These are phyloP conservation scores for Casuarina cunninghamiana DNA, from an alignment of 306 rosid species.

Conservation along the genomic window DNA sequence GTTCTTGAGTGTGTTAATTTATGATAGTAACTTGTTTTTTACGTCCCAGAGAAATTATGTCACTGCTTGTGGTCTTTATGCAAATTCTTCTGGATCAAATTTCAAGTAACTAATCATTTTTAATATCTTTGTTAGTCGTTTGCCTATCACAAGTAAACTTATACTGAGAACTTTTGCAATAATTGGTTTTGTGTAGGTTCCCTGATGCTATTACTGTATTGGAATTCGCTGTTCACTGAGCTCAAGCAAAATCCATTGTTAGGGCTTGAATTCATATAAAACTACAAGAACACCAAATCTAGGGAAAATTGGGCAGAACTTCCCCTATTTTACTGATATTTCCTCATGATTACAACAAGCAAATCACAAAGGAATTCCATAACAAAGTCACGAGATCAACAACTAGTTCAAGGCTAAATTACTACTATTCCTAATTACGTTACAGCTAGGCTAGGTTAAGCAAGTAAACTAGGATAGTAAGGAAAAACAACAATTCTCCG, in stretches of 20 bases:
- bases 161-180: slow-evolving; percentile 6
- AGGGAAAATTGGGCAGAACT: too few species aligned
- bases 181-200: slow-evolving; percentile 21
- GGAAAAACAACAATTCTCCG: too few species aligned
- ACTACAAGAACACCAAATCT: too few species aligned
- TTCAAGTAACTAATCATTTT: slow-evolving; percentile 4
- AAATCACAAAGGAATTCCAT: too few species aligned
- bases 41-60: slow-evolving; percentile 10
- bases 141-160: slow-evolving; percentile 63
- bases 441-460: too few species aligned
- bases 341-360: neutral
- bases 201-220: neutral
- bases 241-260: neutral
- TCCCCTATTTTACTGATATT: too few species aligned
- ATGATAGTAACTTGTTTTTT: neutral
- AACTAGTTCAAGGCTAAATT: too few species aligned
- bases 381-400: too few species aligned
- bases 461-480: neutral
- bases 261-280: too few species aligned
- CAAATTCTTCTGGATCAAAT: slow-evolving; percentile 19
- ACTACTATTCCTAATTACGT: too few species aligned
- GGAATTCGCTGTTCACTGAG: slow-evolving; percentile 4
- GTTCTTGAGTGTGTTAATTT: slow-evolving; percentile 3
- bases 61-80: slow-evolving; percentile 11
- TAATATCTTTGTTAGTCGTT: slow-evolving; percentile 52